Evolutionary conservation across 257 asterid species (phyloP), one percentile per base, ranked within the genome.

Genomic region (Przewalskia tangutica): DNA sequence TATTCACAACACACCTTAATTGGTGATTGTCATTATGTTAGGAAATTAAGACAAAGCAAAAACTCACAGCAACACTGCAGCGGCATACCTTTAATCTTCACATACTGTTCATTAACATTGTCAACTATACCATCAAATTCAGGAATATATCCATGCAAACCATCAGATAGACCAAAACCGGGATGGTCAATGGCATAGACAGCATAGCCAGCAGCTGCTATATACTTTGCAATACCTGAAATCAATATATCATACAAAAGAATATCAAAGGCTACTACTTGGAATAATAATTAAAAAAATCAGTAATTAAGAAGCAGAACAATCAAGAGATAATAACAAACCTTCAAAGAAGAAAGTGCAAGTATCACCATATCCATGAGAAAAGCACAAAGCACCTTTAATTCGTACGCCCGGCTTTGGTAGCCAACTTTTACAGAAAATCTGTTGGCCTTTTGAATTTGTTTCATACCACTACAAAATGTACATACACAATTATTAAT

Each of bases 291-390:
- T 62, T 23, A 38, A 70, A 36, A 56, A 34, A 4, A 18, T 3
- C 48, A 23, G 66, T 2, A 40, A 17, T 18, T 2, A 4, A 68
- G 53, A 36, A 12, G 78, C 40, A 67, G 20, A 55, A 53, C 18
- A n/a, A 44, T 11, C 23, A 48, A 68, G 79, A 67, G 66, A 59
- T 32, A 51, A 68, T 6, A 10, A 70, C 91, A 77, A 87, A 95
- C 99, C 99, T 91, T 95, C 99, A 81, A 95, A 95, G 97, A 95
- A 95, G 89, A 95, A 95, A 2, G 99, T 95, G 92, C 99, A 95
- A 78, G 99, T 95, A 85, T 95, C 99, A 32, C 99, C 99, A 83
- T 95, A 95, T 85, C 98, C 99, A 81, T 95, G 99, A 83, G 97
- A 94, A 86, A 95, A 95, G 77, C 93, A 94, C 86, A 95, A 83